These are phyloP conservation scores for Metschnikowia drakensbergensis DNA, from an alignment of 805 yeast genomes.

Conservation along the genomic window DNA sequence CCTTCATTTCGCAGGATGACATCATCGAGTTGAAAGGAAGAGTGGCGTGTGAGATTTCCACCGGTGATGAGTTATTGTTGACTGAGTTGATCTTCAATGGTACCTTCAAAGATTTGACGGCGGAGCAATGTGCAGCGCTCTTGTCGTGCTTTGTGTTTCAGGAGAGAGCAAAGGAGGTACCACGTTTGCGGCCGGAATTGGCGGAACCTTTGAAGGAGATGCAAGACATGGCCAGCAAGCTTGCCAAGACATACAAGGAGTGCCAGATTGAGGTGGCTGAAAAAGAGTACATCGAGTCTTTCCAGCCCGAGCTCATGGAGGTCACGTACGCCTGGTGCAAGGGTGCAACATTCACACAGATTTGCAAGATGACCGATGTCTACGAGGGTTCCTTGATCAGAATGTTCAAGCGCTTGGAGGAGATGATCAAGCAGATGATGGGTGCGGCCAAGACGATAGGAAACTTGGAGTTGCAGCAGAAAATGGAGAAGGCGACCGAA, in stretches of 20 bases:
- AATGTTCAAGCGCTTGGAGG: constrained; percentile 92
- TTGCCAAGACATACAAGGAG: constrained; percentile 86
- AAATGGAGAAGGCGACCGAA: constrained; percentile 82
- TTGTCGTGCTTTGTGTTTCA: constrained; percentile 95
- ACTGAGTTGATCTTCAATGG: constrained; percentile 96
- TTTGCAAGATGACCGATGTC: constrained; percentile 98
- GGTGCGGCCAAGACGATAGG: constrained; percentile 95
- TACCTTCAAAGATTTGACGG: constrained; percentile 79
- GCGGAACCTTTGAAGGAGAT: constrained; percentile 87
- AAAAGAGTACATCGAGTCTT: constrained; percentile 87
- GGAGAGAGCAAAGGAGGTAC: constrained; percentile 86
- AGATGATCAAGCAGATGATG: constrained; percentile 82
- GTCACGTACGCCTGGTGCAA: constrained; percentile 96
- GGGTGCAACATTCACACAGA: constrained; percentile 93
- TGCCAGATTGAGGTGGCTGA: constrained; percentile 87
- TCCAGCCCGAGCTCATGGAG: constrained; percentile 93
- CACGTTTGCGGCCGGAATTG: constrained; percentile 81
- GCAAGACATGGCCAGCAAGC: constrained; percentile 86
- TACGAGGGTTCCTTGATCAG: constrained; percentile 96
- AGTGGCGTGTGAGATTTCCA: constrained; percentile 93
- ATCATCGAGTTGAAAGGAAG: constrained; percentile 95
- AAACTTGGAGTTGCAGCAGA: constrained; percentile 75
- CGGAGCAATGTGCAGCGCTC: constrained; percentile 90
- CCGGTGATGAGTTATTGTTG: constrained; percentile 79
- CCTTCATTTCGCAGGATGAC: constrained; percentile 81